Evolutionary conservation across 192 early-diverging fungal genomes (phyloP).

Genomic region (Dissophora globulifera): DNA sequence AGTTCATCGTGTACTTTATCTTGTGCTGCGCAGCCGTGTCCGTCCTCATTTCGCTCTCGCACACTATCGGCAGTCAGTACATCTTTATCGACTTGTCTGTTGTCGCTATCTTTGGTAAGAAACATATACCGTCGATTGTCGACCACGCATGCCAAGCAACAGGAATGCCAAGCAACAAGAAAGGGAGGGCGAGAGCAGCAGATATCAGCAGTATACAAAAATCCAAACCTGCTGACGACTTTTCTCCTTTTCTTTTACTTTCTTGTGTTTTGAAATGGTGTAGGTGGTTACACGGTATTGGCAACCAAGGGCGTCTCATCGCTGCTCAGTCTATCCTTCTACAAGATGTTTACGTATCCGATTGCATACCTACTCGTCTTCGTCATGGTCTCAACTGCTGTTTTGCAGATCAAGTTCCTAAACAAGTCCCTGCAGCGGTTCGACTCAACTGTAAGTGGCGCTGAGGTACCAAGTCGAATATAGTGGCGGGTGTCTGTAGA

Average conservation of each 20-base stretch:
- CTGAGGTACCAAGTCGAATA: too few species aligned
- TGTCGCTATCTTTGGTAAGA: conserved; percentile 75
- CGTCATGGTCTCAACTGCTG: conserved; percentile 68
- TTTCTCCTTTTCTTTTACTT: background rate
- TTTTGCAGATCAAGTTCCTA: conserved; percentile 72
- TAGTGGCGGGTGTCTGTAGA: too few species aligned
- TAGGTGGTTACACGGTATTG: conserved; percentile 79
- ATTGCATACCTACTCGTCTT: conserved; percentile 72
- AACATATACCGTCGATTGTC: background rate
- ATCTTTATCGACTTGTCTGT: conserved; percentile 74
- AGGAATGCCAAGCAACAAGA: conserved; percentile 1
- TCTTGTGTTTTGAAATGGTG: background rate
- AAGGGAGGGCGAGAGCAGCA: too few species aligned
- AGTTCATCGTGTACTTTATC: conserved; percentile 66
- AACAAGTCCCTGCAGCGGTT: conserved; percentile 74
- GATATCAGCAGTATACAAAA: too few species aligned
- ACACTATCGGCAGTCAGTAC: conserved; percentile 58
- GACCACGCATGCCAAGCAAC: background rate
- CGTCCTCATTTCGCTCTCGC: conserved; percentile 56
- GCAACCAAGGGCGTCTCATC: conserved; percentile 77
- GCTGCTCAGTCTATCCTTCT: conserved; percentile 68
- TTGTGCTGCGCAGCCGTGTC: conserved; percentile 47
- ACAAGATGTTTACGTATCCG: conserved; percentile 71
- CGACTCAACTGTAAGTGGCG: conserved; percentile 69
- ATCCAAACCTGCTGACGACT: background rate